Evolutionary conservation across 2,329 filamentous ascomycete species (phyloP).

Genomic region (Colletotrichum tanaceti): DNA sequence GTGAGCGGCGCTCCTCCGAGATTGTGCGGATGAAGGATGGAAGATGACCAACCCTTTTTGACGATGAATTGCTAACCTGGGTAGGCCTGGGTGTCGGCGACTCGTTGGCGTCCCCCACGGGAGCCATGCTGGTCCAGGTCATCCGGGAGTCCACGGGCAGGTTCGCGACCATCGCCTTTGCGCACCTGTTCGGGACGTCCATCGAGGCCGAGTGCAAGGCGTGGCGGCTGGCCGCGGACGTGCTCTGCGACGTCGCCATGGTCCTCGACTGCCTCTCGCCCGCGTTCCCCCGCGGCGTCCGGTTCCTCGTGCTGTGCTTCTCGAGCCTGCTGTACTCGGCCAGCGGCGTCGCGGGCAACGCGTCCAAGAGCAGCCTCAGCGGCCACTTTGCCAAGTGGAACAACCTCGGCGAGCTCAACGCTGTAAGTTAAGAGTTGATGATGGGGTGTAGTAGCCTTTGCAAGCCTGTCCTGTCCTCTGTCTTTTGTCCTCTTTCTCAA

Average conservation of each 20-base stretch:
- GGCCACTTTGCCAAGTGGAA: conserved; percentile 39
- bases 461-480: too few species aligned
- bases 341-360: conserved; percentile 30
- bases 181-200: conserved; percentile 34
- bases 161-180: conserved; percentile 34
- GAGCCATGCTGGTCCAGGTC: conserved; percentile 36
- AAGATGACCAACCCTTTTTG: too few species aligned
- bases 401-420: conserved; percentile 34
- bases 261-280: conserved; percentile 35
- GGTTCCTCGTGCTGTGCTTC: conserved; percentile 25
- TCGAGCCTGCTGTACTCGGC: conserved; percentile 32
- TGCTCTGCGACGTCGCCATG: conserved; percentile 24
- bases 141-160: conserved; percentile 37
- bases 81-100: conserved; percentile 35
- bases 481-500: too few species aligned
- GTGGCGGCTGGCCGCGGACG: conserved; percentile 29
- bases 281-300: conserved; percentile 10
- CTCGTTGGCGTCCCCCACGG: conserved; percentile 31
- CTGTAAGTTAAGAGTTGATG: too few species aligned
- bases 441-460: too few species aligned
- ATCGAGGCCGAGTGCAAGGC: conserved; percentile 39
- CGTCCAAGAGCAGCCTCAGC: conserved; percentile 37
- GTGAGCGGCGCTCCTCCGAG: too few species aligned
- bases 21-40: too few species aligned
- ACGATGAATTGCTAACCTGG: too few species aligned